These are phyloP conservation scores for Suillus fuscotomentosus DNA, from an alignment of 768 basidiomycete genomes.

Conservation along the genomic window DNA sequence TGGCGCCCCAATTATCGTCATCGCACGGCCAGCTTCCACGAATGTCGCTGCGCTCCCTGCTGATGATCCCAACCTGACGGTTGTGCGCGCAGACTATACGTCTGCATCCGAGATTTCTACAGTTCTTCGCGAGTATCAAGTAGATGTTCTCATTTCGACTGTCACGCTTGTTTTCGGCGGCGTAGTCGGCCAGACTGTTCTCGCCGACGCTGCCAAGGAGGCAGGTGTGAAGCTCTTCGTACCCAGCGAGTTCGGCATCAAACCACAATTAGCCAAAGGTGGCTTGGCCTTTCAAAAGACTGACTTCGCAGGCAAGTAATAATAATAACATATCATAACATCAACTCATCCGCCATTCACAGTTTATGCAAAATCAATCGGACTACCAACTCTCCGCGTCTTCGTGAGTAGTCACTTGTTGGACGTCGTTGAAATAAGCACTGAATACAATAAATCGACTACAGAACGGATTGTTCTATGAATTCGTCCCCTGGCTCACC, in stretches of 20 bases:
- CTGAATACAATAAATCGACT: not conserved
- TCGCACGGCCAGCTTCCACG: conserved; percentile 9
- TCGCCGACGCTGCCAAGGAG: conserved; percentile 27
- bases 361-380: conserved; percentile 15
- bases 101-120: conserved; percentile 9
- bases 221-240: conserved; percentile 29
- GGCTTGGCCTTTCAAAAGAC: conserved; percentile 17
- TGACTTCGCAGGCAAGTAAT: conserved; percentile 15
- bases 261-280: conserved; percentile 10
- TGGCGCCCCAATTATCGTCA: conserved; percentile 6
- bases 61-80: conserved; percentile 7
- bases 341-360: not conserved
- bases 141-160: conserved; percentile 29
- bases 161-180: conserved; percentile 15
- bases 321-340: not conserved
- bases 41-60: conserved; percentile 10
- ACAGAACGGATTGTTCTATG: conserved; percentile 20
- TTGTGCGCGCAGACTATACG: conserved; percentile 4
- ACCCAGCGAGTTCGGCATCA: conserved; percentile 29
- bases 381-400: conserved; percentile 18
- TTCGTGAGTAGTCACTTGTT: conserved; percentile 14
- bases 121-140: conserved; percentile 16
- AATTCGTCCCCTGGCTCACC: conserved; percentile 25
- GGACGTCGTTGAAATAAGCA: not conserved
- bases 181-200: conserved; percentile 19